These are phyloP conservation scores for Dinochytrium kinnereticum DNA, from an alignment of 371 early-diverging fungal genomes.

Conservation along the genomic window DNA sequence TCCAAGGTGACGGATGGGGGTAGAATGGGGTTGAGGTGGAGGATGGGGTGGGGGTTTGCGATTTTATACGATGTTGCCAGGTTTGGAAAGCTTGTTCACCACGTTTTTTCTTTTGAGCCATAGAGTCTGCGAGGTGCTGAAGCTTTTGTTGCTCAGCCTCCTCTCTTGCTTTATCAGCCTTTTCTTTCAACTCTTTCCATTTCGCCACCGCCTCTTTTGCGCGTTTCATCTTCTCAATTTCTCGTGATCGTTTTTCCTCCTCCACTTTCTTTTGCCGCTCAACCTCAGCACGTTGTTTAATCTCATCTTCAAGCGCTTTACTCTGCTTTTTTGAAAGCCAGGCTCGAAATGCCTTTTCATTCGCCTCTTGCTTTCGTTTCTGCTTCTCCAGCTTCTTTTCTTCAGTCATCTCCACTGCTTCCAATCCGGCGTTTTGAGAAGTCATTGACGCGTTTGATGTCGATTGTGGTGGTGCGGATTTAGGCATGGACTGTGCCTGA, in stretches of 20 bases:
- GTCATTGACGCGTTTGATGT: not conserved
- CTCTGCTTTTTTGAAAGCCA: not conserved
- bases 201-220: not conserved
- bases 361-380: not conserved
- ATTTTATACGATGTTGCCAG: not conserved
- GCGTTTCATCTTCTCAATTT: not conserved
- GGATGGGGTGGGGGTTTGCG: not conserved
- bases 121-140: no score
- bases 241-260: not conserved
- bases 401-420: not conserved
- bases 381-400: not conserved
- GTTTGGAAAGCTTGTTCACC: not conserved
- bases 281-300: not conserved
- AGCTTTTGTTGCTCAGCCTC: not conserved
- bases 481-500: not conserved
- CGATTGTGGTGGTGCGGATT: not conserved
- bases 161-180: not conserved
- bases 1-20: constrained; percentile 8
- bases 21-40: not conserved
- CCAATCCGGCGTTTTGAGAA: not conserved
- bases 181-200: not conserved
- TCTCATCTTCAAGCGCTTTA: not conserved
- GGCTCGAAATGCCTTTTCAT: not conserved
- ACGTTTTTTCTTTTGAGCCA: not conserved
- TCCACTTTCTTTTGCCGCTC: not conserved